Evolutionary conservation across 257 asterid genomes (phyloP), one percentile per base, ranked within the genome.

Genomic region (Eucommia ulmoides): DNA sequence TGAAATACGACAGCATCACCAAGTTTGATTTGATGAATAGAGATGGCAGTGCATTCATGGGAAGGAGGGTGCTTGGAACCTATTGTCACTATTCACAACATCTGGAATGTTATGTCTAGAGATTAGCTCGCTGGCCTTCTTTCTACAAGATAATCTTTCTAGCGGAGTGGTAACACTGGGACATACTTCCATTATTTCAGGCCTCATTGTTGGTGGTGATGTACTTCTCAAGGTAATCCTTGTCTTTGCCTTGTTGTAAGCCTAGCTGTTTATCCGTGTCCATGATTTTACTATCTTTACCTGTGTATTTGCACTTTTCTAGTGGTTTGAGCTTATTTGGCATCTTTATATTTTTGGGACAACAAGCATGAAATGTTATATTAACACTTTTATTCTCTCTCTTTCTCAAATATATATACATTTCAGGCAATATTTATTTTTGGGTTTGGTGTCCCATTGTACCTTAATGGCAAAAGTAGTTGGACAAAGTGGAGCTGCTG

Each of bases 11-110:
- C n/a, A n/a, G n/a, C n/a, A n/a, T n/a, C n/a, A n/a, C n/a, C n/a
- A n/a, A n/a, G n/a, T n/a, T n/a, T n/a, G n/a, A n/a, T 29, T 29
- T 45, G 25, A 41, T 59, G 53, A 59, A 50, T 78, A 89, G 96
- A 91, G 68, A 60, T 89, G 97, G 97, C 88, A 80, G 54, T 89
- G 97, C 65, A 58, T 65, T 22, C 74, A 84, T 59, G 94, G 70
- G 60, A 88, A 70, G 77, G 74, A 65, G 17, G 63, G 67, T 63
- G 66, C 83, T 51, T 89, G 96, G 96, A 82, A 83, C 64, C 64
- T 85, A 25, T 62, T 89, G 68, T 82, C 97, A 6, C 50, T 89
- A 47, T 66, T 71, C 55, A 78, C 93, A 19, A 77, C 77, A 59
- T 75, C 82, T 29, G 85, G 76, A 50, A 76, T 89, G 88, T 70